Conservation (phyloP, 1,284 basidiomycete genomes). For the Trametes sp. region DNA sequence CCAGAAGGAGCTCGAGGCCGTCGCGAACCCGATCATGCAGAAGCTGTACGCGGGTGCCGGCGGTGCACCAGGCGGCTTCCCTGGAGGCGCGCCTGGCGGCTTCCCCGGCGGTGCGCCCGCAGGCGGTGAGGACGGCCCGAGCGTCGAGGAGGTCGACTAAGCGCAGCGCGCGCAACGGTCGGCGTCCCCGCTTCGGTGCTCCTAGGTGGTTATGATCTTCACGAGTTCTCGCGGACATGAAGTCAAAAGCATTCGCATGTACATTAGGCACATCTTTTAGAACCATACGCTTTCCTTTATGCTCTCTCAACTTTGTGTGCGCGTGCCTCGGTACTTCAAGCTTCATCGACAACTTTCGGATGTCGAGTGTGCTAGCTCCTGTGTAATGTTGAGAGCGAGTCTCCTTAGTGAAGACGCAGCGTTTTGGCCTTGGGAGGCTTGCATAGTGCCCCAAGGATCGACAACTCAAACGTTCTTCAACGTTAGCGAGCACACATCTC, state of each 20-base stretch:
- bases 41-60: constrained; percentile 87
- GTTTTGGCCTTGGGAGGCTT: no score
- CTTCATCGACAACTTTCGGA: not conserved
- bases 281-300: constrained; percentile 22
- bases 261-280: constrained; percentile 32
- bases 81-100: constrained; percentile 53
- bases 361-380: no score
- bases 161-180: not conserved
- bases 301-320: constrained; percentile 12
- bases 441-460: no score
- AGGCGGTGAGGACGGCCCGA: constrained; percentile 79
- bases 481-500: no score
- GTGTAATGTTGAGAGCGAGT: no score
- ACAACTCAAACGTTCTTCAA: no score
- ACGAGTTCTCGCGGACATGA: constrained; percentile 29
- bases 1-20: constrained; percentile 94
- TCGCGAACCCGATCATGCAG: constrained; percentile 95
- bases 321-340: not conserved
- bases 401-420: no score
- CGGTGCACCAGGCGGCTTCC: constrained; percentile 60
- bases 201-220: constrained; percentile 24
- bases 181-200: constrained; percentile 11
- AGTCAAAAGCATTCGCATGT: constrained; percentile 32
- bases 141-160: constrained; percentile 90
- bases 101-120: constrained; percentile 47